Evolutionary conservation across 805 yeast species (phyloP).

Genomic region (Candida sakaeoensis): DNA sequence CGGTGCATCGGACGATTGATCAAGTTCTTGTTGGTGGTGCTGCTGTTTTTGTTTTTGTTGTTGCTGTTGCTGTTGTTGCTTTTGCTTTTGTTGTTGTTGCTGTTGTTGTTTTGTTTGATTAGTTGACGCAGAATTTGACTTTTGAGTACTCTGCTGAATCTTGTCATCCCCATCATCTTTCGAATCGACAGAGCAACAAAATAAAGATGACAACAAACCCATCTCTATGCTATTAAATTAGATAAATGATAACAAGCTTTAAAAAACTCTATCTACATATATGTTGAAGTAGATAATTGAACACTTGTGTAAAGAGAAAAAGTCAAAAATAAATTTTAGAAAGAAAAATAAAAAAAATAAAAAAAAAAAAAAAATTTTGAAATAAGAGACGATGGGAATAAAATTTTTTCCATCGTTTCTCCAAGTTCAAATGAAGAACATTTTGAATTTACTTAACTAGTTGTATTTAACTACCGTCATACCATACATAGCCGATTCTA

Average conservation of each 20-base stretch:
- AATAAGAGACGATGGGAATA: not conserved
- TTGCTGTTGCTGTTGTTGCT: slow-evolving; percentile 3
- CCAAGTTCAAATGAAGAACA: no score
- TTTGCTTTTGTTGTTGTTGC: no score
- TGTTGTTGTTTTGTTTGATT: slow-evolving; percentile 5
- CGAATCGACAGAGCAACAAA: slow-evolving; percentile 37
- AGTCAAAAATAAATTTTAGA: no score
- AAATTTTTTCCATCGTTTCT: not conserved
- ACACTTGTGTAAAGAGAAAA: no score
- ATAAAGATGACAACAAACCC: slow-evolving; percentile 31
- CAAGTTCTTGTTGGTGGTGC: no score
- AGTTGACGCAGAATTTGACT: not conserved
- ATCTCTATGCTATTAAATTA: slow-evolving; percentile 12
- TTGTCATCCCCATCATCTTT: slow-evolving; percentile 30
- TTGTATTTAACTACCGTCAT: no score
- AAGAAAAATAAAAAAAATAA: no score
- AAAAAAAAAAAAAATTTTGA: no score
- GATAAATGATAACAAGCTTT: not conserved
- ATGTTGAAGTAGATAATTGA: not conserved
- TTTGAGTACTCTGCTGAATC: slow-evolving; percentile 16
- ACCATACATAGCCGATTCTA: no score
- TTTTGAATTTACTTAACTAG: no score
- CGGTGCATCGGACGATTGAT: not conserved
- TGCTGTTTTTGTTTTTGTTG: not conserved
- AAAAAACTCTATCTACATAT: not conserved